A percentile compares a stretch with the other conserved stretches of the same genome.
Conservation (phyloP, 2,329 filamentous ascomycete genomes). For the Akanthomyces lecanii region DNA sequence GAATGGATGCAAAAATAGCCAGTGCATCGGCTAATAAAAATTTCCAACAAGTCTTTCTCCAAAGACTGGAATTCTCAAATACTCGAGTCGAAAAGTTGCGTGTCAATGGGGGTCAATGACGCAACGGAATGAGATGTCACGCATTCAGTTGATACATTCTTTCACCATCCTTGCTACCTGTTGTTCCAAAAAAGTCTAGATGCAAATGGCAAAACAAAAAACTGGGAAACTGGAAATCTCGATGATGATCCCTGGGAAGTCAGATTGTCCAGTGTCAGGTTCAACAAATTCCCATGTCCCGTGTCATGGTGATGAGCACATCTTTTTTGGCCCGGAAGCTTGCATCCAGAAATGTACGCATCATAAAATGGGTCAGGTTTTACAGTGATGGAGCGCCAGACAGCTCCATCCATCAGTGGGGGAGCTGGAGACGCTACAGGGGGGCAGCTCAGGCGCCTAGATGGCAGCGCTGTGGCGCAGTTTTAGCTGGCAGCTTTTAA, state of each 20-base stretch:
- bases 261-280: too few relatives aligned
- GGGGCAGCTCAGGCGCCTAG: not conserved
- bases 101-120: not conserved
- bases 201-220: too few relatives aligned
- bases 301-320: slow-evolving; percentile 1
- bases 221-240: too few relatives aligned
- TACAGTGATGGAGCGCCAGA: too few relatives aligned
- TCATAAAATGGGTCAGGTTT: not conserved
- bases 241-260: too few relatives aligned
- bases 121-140: not conserved
- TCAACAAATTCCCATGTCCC: too few relatives aligned
- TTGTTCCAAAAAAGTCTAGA: too few relatives aligned
- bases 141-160: not conserved
- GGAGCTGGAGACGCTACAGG: not conserved
- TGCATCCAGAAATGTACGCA: not conserved
- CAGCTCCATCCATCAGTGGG: not conserved
- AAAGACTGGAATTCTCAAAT: not conserved
- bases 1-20: not conserved
- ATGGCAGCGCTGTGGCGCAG: not conserved
- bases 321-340: not conserved
- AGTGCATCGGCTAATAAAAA: not conserved
- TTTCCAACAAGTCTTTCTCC: not conserved
- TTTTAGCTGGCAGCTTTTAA: too few relatives aligned
- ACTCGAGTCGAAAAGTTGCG: not conserved
- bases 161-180: too few relatives aligned